Conservation (phyloP, 441 rosid genomes). For the Rhodomyrtus psidioides region DNA sequence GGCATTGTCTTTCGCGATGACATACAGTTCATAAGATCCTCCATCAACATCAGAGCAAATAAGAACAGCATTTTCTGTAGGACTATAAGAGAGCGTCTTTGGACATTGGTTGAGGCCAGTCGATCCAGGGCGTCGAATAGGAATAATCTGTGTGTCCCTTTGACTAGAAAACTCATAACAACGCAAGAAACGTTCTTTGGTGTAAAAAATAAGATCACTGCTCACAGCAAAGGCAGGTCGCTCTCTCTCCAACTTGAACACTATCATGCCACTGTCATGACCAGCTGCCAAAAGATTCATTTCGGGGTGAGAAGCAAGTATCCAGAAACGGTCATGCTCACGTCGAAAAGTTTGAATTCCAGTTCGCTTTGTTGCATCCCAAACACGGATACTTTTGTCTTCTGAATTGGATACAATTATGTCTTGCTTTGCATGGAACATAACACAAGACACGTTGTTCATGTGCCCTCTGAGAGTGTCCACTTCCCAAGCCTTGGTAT, state of each 20-base stretch:
- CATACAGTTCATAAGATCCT: conserved; percentile 79
- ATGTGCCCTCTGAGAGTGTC: conserved; percentile 89
- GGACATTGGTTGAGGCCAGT: conserved; percentile 77
- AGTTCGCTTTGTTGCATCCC: conserved; percentile 88
- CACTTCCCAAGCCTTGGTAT: conserved; percentile 90
- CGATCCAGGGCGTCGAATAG: conserved; percentile 77
- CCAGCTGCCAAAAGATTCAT: conserved; percentile 91
- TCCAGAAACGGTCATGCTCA: conserved; percentile 87
- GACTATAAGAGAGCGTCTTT: conserved; percentile 78
- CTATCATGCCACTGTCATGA: conserved; percentile 94
- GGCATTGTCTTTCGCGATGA: conserved; percentile 61
- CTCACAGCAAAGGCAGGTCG: conserved; percentile 85
- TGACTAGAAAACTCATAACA: conserved; percentile 65
- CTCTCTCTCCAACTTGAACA: conserved; percentile 85
- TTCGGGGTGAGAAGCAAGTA: conserved; percentile 78
- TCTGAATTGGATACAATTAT: conserved; percentile 85
- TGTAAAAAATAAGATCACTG: conserved; percentile 61
- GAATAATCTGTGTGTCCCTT: conserved; percentile 61
- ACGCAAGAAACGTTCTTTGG: conserved; percentile 70
- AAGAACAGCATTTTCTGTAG: conserved; percentile 75
- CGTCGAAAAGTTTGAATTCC: conserved; percentile 83
- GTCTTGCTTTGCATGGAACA: conserved; percentile 87
- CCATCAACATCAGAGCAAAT: conserved; percentile 85
- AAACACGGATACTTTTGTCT: conserved; percentile 85
- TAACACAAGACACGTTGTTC: conserved; percentile 80